Percentiles rank a stretch among this genome's conserved stretches.
Evolutionary conservation across 129 eudicot genomes (phyloP).

Genomic region (Tagetes patula): DNA sequence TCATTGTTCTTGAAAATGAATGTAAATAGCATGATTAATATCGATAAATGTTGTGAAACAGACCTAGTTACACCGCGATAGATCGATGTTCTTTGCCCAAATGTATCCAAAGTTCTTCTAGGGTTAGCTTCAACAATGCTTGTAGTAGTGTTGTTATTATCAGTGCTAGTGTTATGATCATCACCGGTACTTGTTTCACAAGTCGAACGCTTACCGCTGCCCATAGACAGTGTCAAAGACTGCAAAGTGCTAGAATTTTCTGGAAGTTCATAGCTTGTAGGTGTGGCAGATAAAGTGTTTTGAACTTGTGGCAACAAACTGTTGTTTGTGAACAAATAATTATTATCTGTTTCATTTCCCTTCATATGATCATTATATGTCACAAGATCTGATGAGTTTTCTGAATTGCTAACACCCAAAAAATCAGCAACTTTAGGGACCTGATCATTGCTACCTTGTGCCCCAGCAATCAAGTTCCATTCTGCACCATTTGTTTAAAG

Average conservation of each 20-base stretch:
- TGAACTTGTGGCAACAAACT: constrained; percentile 51
- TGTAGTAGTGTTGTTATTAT: constrained; percentile 32
- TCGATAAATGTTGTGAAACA: neutral
- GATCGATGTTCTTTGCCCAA: constrained; percentile 95
- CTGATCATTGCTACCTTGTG: constrained; percentile 58
- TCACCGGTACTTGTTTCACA: constrained; percentile 63
- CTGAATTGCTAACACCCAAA: constrained; percentile 83
- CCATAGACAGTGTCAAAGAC: constrained; percentile 90
- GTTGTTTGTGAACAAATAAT: constrained; percentile 50
- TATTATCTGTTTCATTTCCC: constrained; percentile 52
- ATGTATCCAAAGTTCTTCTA: constrained; percentile 88
- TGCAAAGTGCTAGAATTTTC: constrained; percentile 77
- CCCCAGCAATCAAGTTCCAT: constrained; percentile 74
- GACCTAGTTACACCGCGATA: constrained; percentile 98
- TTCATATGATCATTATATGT: constrained; percentile 50
- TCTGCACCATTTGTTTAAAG: constrained; percentile 36
- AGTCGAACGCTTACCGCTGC: constrained; percentile 76
- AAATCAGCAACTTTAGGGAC: constrained; percentile 94
- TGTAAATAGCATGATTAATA: neutral
- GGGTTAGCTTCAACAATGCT: constrained; percentile 80
- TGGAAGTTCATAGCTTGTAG: constrained; percentile 49
- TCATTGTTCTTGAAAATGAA: constrained; percentile 3
- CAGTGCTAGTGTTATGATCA: constrained; percentile 34
- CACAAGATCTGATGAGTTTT: constrained; percentile 69
- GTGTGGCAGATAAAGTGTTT: constrained; percentile 43